These are phyloP conservation scores for Trypanosoma theileri DNA, from an alignment of 208 protist genomes.

Conservation along the genomic window DNA sequence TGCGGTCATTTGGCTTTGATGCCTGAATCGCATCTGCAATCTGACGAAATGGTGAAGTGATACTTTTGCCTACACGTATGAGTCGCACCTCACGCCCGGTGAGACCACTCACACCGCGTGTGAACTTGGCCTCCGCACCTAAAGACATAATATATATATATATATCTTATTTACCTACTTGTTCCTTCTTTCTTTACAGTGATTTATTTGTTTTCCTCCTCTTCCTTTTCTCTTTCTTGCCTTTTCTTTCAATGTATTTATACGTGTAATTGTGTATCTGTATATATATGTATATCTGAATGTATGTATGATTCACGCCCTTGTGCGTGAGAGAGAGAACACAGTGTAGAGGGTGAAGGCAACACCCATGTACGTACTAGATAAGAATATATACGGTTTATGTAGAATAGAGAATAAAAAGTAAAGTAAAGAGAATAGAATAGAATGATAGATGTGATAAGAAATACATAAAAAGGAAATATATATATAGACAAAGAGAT, in stretches of 20 bases:
- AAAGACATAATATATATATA: not conserved
- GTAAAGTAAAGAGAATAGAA: no score
- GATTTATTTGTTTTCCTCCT: no score
- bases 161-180: no score
- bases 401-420: no score
- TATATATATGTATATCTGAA: conserved; percentile 1
- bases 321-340: not conserved
- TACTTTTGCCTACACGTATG: conserved; percentile 39
- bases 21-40: conserved; percentile 42
- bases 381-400: no score
- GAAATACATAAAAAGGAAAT: not conserved
- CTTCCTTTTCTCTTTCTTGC: not conserved
- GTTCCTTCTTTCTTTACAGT: no score
- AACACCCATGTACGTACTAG: no score
- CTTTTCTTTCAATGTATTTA: not conserved
- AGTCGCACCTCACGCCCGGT: conserved; percentile 28
- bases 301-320: not conserved
- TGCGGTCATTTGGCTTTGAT: conserved; percentile 45
- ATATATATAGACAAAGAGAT: not conserved
- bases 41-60: conserved; percentile 32
- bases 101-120: conserved; percentile 33
- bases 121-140: conserved; percentile 6
- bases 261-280: conserved; percentile 8
- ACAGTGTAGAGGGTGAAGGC: no score
- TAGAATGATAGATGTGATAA: no score